A percentile compares a stretch with the other conserved stretches of the same genome.
Evolutionary conservation across 305 asterid genomes (phyloP).

Genomic region (Rubia tinctorum): DNA sequence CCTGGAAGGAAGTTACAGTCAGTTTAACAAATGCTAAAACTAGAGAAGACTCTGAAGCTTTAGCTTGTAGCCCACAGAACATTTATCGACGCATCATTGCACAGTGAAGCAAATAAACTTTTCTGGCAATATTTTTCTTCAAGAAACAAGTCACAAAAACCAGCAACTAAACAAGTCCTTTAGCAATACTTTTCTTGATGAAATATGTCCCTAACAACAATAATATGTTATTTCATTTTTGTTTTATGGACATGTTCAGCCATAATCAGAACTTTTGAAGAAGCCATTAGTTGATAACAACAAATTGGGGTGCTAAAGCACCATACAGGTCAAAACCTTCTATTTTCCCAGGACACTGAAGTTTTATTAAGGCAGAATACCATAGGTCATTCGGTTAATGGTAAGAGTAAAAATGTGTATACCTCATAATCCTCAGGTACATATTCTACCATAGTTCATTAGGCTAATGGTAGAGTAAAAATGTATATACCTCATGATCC

Average conservation of each 20-base stretch:
- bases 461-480: neutral
- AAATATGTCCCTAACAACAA: neutral
- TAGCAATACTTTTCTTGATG: neutral
- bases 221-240: neutral
- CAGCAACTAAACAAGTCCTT: neutral
- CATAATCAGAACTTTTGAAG: neutral
- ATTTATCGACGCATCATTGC: neutral
- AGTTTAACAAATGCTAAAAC: slow-evolving; percentile 18
- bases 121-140: neutral
- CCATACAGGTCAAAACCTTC: neutral
- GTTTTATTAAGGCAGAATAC: neutral
- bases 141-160: neutral
- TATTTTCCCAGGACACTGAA: neutral
- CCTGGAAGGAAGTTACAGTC: slow-evolving; percentile 34
- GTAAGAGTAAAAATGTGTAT: slow-evolving; percentile 3
- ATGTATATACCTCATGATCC: slow-evolving; percentile 54
- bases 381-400: neutral
- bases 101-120: neutral
- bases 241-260: neutral
- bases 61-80: neutral
- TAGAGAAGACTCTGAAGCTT: neutral
- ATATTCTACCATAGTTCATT: slow-evolving; percentile 17
- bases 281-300: neutral
- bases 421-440: slow-evolving; percentile 76
- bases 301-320: neutral